Conservation (phyloP, 2,329 filamentous ascomycete genomes). For the Neonectria neomacrospora region DNA sequence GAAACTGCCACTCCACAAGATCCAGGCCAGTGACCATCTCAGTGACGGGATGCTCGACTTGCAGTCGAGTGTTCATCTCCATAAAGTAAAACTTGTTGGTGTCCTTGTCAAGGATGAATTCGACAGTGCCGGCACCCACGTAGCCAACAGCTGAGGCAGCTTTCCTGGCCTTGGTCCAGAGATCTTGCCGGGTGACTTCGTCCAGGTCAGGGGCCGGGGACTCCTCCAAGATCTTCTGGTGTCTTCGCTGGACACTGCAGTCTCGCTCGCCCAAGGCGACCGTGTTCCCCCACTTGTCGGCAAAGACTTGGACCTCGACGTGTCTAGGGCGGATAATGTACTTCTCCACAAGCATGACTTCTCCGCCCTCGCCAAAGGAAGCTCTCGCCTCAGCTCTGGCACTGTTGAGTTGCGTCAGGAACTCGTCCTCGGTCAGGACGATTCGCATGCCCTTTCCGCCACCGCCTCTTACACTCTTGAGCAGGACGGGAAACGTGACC, state of each 20-base stretch:
- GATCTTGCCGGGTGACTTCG: slow-evolving; percentile 66
- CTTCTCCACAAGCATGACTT: slow-evolving; percentile 85
- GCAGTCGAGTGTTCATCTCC: slow-evolving; percentile 88
- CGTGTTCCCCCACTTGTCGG: slow-evolving; percentile 80
- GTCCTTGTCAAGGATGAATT: slow-evolving; percentile 89
- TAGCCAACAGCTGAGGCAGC: slow-evolving; percentile 82
- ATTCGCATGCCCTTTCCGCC: slow-evolving; percentile 89
- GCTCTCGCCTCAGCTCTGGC: slow-evolving; percentile 81
- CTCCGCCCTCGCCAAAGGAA: slow-evolving; percentile 82
- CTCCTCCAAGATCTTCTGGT: slow-evolving; percentile 93
- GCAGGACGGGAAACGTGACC: slow-evolving; percentile 74
- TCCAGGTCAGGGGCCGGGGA: slow-evolving; percentile 79
- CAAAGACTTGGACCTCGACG: slow-evolving; percentile 92
- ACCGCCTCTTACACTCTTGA: slow-evolving; percentile 84
- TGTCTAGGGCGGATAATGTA: slow-evolving; percentile 84
- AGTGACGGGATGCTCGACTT: slow-evolving; percentile 96
- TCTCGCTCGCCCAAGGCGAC: slow-evolving; percentile 89
- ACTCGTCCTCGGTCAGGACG: slow-evolving; percentile 74
- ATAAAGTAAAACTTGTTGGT: slow-evolving; percentile 84
- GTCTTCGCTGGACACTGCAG: slow-evolving; percentile 85
- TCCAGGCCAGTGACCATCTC: slow-evolving; percentile 75
- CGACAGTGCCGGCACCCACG: slow-evolving; percentile 88
- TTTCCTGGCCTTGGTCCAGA: slow-evolving; percentile 74
- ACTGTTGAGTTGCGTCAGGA: slow-evolving; percentile 74
- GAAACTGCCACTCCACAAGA: slow-evolving; percentile 96